Evolutionary conservation across 345 rosid genomes (phyloP), one percentile per base, ranked within the genome.

Genomic region (Fremontodendron californicum): DNA sequence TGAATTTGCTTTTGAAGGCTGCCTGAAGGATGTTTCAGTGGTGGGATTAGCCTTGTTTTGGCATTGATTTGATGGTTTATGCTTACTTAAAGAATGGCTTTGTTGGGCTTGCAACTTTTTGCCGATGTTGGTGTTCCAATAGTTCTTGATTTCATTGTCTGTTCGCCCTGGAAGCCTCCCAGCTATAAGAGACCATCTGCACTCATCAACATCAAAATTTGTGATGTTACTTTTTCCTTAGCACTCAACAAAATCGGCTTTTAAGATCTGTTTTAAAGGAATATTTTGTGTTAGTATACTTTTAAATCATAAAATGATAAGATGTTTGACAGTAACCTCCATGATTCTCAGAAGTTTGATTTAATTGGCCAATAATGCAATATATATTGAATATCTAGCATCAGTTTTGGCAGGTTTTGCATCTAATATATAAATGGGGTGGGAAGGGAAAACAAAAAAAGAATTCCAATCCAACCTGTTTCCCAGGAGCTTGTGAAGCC

Each of bases 101-200:
- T 33, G 29, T 6, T 42, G 31, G 9, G 5, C 25, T 57, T 21
- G 77, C 16, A 23, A 15, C 23, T 45, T 58, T 58, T 74, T 74
- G 40, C 51, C 9, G 3, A 74, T n/a, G 25, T 39, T 42, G 66
- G 88, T 83, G 77, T 86, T 86, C 86, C 86, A 86, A n/a, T 86
- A 86, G 70, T 83, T 85, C 74, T 85, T 85, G 63, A 85, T 80
- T 82, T 85, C 87, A 82, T 85, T 85, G 85, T 85, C 87, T 80
- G 85, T 85, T 65, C 88, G 73, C 61, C 88, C 88, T 25, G 88
- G 88, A 62, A 85, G 78, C 75, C 88, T 79, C 43, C 88, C 83
- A 9, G 88, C 88, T 55, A 81, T 81, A 8, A 84, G 74, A 37
- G 84, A 84, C 87, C 87, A 84, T 55, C 87, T 84, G 39, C 52